A percentile compares a stretch with the other conserved stretches of the same genome.
These are phyloP conservation scores for Sugiyamaella castrensis DNA, from an alignment of 1,139 yeast genomes.

Conservation along the genomic window DNA sequence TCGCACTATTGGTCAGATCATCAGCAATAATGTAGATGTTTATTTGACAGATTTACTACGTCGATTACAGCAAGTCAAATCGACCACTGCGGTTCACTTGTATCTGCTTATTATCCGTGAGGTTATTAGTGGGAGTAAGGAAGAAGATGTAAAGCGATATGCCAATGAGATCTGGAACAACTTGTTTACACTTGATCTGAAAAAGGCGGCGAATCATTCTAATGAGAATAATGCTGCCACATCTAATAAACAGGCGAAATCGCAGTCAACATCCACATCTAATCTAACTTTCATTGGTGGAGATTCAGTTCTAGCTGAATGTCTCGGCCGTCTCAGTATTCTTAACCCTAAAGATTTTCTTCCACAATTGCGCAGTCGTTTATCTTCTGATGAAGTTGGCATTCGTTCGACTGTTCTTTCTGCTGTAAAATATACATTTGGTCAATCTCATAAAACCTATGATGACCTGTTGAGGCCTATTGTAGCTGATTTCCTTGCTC, in stretches of 20 bases:
- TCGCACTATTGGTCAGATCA: constrained; percentile 52
- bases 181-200: constrained; percentile 26
- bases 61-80: constrained; percentile 28
- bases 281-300: not conserved
- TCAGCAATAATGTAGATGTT: constrained; percentile 40
- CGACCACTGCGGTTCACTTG: not conserved
- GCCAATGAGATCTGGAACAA: constrained; percentile 29
- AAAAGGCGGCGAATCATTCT: constrained; percentile 7
- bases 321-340: constrained; percentile 38
- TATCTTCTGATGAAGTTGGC: constrained; percentile 27
- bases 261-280: constrained; percentile 8
- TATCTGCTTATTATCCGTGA: constrained; percentile 43
- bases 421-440: constrained; percentile 39
- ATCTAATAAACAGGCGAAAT: not conserved
- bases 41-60: constrained; percentile 40
- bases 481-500: constrained; percentile 40
- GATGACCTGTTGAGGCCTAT: constrained; percentile 34
- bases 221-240: not conserved
- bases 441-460: constrained; percentile 30
- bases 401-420: constrained; percentile 36
- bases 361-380: constrained; percentile 29
- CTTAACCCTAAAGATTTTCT: constrained; percentile 32
- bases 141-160: constrained; percentile 10
- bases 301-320: constrained; percentile 37
- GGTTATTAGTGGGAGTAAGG: constrained; percentile 31